Conservation (phyloP, 2,329 filamentous ascomycete genomes). For the Cercospora sp. region DNA sequence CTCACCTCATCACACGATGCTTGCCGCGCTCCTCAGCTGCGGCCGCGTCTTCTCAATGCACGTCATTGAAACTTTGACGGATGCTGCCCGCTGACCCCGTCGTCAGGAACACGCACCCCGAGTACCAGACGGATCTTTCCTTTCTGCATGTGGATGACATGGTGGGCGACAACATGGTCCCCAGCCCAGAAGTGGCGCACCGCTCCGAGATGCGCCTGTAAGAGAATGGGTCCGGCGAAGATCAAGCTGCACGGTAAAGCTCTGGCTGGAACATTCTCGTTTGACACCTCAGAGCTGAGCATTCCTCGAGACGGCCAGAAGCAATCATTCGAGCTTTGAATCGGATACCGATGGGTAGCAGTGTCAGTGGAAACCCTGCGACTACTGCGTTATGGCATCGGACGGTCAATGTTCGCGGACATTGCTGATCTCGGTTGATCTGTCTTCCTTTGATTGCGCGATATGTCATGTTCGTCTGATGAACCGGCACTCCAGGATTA, state of each 20-base stretch:
- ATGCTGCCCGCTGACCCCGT: neutral
- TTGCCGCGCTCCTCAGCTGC: neutral
- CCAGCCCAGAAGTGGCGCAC: neutral
- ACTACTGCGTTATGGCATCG: neutral
- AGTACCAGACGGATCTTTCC: neutral
- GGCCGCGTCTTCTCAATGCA: neutral
- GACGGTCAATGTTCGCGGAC: neutral
- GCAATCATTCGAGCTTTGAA: neutral
- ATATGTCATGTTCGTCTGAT: neutral
- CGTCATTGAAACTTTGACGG: neutral
- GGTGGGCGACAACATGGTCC: too few species aligned
- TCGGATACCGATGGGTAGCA: neutral
- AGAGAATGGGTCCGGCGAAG: neutral
- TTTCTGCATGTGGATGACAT: neutral
- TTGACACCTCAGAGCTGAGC: neutral
- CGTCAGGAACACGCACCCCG: neutral
- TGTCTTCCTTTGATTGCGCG: neutral
- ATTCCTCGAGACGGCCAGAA: neutral
- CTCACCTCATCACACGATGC: neutral
- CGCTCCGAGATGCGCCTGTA: neutral
- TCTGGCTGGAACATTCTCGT: neutral
- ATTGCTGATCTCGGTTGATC: neutral
- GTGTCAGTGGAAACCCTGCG: too few species aligned
- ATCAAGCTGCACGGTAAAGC: neutral
- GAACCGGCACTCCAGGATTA: too few species aligned